phyloP scores from a whole-genome alignment of 805 yeast species.

The Cyberlindnera mycetangii region DNA sequence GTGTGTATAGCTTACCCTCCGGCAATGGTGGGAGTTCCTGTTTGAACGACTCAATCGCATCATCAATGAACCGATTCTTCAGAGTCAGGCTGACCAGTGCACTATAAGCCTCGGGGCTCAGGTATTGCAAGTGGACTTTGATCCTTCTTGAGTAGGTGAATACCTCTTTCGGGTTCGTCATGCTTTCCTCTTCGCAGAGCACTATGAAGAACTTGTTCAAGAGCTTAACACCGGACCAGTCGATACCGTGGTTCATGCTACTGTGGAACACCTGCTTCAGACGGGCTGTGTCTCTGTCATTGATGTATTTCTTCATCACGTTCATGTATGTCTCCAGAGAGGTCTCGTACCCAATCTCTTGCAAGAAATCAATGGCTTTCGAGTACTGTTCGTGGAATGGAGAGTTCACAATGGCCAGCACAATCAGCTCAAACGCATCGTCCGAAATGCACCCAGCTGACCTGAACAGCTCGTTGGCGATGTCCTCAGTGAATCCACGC shows the following conservation, averaged over 20 bases:
- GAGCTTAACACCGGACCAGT: constrained; percentile 35
- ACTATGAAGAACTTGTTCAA: constrained; percentile 31
- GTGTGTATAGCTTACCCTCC: constrained; percentile 16
- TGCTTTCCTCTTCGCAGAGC: constrained; percentile 28
- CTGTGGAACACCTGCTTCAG: constrained; percentile 33
- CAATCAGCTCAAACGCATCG: constrained; percentile 1
- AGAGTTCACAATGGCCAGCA: constrained; percentile 9
- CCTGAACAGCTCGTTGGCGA: neutral
- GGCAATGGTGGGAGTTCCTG: constrained; percentile 38
- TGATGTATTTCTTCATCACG: constrained; percentile 14
- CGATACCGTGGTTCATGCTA: constrained; percentile 37
- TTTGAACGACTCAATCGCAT: constrained; percentile 39
- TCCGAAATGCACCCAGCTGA: neutral
- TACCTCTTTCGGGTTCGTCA: constrained; percentile 13
- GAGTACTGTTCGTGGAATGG: constrained; percentile 2
- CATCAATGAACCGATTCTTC: constrained; percentile 34
- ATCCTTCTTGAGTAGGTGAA: constrained; percentile 40
- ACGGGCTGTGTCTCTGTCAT: neutral
- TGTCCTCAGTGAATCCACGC: constrained; percentile 1
- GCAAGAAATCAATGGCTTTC: constrained; percentile 5
- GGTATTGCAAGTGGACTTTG: constrained; percentile 35
- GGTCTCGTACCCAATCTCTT: constrained; percentile 2
- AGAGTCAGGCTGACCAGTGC: constrained; percentile 38
- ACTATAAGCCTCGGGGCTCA: constrained; percentile 38
- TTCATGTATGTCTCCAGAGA: constrained; percentile 11